A percentile compares a stretch with the other conserved stretches of the same genome.
Evolutionary conservation across 2,329 filamentous ascomycete genomes (phyloP).

Genomic region (Metarhizium robertsii): DNA sequence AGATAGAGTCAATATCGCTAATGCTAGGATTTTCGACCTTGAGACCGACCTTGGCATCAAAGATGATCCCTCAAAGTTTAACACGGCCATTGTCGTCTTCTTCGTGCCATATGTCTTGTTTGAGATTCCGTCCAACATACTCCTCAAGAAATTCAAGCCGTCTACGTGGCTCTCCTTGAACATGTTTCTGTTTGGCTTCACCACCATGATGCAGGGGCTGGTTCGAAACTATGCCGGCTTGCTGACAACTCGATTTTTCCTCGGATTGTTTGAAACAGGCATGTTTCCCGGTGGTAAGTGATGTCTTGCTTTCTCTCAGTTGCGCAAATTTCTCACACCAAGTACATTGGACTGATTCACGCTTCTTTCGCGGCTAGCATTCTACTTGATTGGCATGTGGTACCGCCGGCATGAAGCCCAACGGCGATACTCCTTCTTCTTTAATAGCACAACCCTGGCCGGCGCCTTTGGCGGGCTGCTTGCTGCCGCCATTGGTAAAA

Average conservation of each 20-base stretch:
- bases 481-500: conserved; percentile 80
- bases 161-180: conserved; percentile 68
- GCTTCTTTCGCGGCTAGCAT: conserved; percentile 18
- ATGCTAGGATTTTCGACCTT: conserved; percentile 61
- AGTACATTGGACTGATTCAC: conserved; percentile 8
- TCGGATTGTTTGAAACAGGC: conserved; percentile 67
- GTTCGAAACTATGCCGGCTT: conserved; percentile 70
- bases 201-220: conserved; percentile 67
- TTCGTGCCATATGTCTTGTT: conserved; percentile 68
- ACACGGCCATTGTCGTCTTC: conserved; percentile 70
- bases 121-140: conserved; percentile 59
- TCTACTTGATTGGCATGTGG: conserved; percentile 79
- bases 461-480: conserved; percentile 82
- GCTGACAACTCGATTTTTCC: conserved; percentile 73
- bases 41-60: conserved; percentile 50
- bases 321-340: background rate
- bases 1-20: conserved; percentile 70
- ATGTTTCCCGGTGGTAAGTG: conserved; percentile 48
- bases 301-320: background rate
- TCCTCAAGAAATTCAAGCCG: conserved; percentile 55
- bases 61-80: conserved; percentile 48
- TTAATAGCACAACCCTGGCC: conserved; percentile 69
- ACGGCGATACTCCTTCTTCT: conserved; percentile 90
- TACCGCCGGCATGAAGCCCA: conserved; percentile 83
- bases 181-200: conserved; percentile 76